Base-by-base conservation (phyloP, 129 eudicot genomes). In the Cynara cardunculus region DNA sequence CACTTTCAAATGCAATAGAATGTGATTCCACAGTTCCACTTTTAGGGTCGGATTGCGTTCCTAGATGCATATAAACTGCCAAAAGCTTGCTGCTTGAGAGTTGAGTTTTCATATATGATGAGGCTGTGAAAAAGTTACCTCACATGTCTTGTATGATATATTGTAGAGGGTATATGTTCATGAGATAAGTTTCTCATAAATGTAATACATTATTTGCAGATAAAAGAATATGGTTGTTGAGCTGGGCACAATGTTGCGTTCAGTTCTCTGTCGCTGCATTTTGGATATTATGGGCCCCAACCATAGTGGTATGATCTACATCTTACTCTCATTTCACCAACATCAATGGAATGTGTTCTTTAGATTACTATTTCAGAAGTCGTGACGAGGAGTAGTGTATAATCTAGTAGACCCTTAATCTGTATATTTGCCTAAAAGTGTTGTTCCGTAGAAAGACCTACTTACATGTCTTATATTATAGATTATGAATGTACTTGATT, bases 281-380 rank as follows among this genome's bases (percentile, higher is more conserved):
- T 81, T 95, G 97, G 97, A 95, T 95, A 76, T 81, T 92, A 68
- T 95, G 99, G 99, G 97, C 97, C 75, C 99, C 97, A 41, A 87
- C 91, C 10, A 81, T 90, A 82, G 99, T 92, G 94, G 99, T 95
- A 91, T 28, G 76, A 16, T 83, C 53, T 9, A 62, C 62, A 82
- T 72, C 77, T 64, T 62, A 56, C 39, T 71, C 65, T n/a, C 25
- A 4, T 76, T 24, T 69, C 69, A 21, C 67, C 71, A 32, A 12
- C 44, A 39, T 12, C 5, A 37, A 71, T 14, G 41, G 3, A n/a
- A 34, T 76, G 64, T 4, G 24, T 49, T 49, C 19, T 49, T 49
- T 49, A 49, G 61, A 16, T 49, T 49, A 49, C 21, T 49, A 7
- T 49, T 49, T 49, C 61, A 1, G 21, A 49, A 3, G 19, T 49